phyloP scores from a whole-genome alignment of 2,329 filamentous ascomycete species.

The Paraphaeosphaeria sporulosa region DNA sequence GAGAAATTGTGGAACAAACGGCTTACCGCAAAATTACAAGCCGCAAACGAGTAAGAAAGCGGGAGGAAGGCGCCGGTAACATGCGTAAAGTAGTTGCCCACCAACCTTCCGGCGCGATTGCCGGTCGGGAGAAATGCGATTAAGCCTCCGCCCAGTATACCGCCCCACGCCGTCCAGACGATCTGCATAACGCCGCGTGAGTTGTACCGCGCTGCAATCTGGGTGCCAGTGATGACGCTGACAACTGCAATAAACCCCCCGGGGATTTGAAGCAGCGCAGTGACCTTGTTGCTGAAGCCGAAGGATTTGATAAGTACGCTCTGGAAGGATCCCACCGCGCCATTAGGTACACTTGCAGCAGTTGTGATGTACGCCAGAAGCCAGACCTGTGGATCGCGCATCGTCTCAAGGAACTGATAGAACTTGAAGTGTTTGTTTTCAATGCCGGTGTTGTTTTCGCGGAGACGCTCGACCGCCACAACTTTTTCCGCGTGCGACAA shows the following conservation, averaged over 20 bases:
- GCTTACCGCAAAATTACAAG: slow-evolving; percentile 27
- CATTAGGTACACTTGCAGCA: slow-evolving; percentile 39
- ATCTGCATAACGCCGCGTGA: slow-evolving; percentile 23
- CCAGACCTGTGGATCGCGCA: slow-evolving; percentile 52
- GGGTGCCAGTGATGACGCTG: slow-evolving; percentile 20
- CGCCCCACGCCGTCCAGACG: slow-evolving; percentile 20
- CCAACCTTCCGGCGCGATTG: slow-evolving; percentile 21
- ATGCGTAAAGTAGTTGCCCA: slow-evolving; percentile 31
- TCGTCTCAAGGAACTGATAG: slow-evolving; percentile 52
- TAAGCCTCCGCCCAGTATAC: slow-evolving; percentile 20
- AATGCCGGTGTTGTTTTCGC: slow-evolving; percentile 57
- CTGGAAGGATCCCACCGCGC: slow-evolving; percentile 43
- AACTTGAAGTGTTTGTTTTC: slow-evolving; percentile 57
- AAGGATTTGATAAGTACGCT: slow-evolving; percentile 37
- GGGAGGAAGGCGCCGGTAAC: slow-evolving; percentile 25
- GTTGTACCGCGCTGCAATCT: slow-evolving; percentile 22
- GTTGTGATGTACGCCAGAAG: slow-evolving; percentile 35
- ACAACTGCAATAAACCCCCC: slow-evolving; percentile 24
- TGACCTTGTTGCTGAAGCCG: slow-evolving; percentile 60
- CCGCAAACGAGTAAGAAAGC: slow-evolving; percentile 27
- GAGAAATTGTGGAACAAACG: background rate
- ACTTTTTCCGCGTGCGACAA: slow-evolving; percentile 46
- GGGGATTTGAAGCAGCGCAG: slow-evolving; percentile 51
- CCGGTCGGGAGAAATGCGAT: slow-evolving; percentile 25
- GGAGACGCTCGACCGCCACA: slow-evolving; percentile 44